These are phyloP conservation scores for Chaetomiaceae sp. DNA, from an alignment of 2,329 filamentous ascomycete species.

Conservation along the genomic window DNA sequence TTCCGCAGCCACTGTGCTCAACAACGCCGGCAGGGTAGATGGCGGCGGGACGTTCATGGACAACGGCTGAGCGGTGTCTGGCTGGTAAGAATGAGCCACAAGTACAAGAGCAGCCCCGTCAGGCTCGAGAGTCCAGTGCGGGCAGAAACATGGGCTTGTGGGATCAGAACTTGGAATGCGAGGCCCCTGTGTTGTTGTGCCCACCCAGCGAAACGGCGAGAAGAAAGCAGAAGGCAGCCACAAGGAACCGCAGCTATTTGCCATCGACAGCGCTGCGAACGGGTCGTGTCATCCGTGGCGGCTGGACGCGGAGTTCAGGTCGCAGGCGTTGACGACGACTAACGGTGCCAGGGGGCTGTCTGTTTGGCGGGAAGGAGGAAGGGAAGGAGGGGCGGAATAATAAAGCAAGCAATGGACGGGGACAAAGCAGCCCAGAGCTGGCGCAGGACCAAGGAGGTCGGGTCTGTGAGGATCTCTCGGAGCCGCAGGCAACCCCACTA, in stretches of 20 bases:
- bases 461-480: too few species aligned
- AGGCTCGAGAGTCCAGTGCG: too few species aligned
- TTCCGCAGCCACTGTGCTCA: not conserved
- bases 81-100: not conserved
- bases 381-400: too few species aligned
- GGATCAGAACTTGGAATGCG: too few species aligned
- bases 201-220: not conserved
- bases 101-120: conserved; percentile 4
- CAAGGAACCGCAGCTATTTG: not conserved
- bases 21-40: not conserved
- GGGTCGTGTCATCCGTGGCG: not conserved
- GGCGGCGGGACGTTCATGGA: not conserved
- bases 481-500: not conserved
- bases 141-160: too few species aligned
- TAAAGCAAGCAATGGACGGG: too few species aligned
- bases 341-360: too few species aligned
- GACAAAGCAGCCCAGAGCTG: too few species aligned
- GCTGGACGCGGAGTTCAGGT: not conserved
- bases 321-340: too few species aligned
- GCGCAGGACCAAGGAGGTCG: too few species aligned
- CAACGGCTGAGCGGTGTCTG: not conserved
- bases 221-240: not conserved
- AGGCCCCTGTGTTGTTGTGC: too few species aligned
- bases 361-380: too few species aligned
- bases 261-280: not conserved